phyloP scores from a whole-genome alignment of 495 filamentous ascomycete species.

The Cenococcum geophilum region DNA sequence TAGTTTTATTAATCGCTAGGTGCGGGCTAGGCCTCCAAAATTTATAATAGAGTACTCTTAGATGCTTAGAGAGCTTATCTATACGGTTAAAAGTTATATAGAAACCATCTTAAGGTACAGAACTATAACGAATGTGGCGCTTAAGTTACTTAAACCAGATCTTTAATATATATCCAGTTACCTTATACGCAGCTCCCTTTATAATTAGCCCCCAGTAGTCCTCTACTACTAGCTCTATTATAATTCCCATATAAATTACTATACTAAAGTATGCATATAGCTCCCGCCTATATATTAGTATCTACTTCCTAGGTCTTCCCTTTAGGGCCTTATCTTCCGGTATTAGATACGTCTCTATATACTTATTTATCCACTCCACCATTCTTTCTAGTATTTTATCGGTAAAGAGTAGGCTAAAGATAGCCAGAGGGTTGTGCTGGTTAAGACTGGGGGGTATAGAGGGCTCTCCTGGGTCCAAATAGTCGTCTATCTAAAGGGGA shows the following conservation, averaged over 20 bases:
- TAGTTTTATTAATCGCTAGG: too few species aligned
- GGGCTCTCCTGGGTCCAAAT: not conserved
- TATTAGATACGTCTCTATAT: not conserved
- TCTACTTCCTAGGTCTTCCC: not conserved
- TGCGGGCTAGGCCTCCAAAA: too few species aligned
- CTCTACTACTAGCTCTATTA: not conserved
- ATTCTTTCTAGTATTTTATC: not conserved
- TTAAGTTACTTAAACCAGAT: conserved; percentile 3
- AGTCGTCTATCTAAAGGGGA: not conserved
- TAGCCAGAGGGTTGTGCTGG: not conserved
- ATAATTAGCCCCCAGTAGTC: not conserved
- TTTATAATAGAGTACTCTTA: not conserved
- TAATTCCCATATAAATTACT: not conserved
- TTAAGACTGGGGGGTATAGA: not conserved
- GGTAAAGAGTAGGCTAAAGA: not conserved
- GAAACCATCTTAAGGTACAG: not conserved
- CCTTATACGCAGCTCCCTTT: not conserved
- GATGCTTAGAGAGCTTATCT: not conserved
- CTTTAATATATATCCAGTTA: too few species aligned
- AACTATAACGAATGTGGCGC: not conserved
- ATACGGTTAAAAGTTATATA: not conserved
- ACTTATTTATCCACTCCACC: conserved; percentile 1
- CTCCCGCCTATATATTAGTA: not conserved
- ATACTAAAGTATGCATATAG: not conserved
- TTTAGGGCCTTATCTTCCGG: not conserved